Evolutionary conservation across 768 basidiomycete species (phyloP).

Genomic region (Tulasnella sp.): DNA sequence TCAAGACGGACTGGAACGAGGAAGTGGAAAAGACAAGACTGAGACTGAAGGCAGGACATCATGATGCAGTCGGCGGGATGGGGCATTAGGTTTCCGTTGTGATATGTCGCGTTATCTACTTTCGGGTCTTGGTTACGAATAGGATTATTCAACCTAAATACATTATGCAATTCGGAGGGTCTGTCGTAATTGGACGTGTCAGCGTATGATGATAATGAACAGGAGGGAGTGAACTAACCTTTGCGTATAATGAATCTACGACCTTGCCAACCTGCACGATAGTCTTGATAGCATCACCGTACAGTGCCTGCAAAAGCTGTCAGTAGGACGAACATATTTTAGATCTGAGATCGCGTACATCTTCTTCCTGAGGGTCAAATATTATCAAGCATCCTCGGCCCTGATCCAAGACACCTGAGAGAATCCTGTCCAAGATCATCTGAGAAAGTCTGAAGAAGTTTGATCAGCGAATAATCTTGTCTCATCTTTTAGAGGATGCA

Average conservation of each 20-base stretch:
- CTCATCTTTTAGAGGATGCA: neutral
- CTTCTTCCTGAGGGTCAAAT: conserved; percentile 76
- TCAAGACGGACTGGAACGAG: conserved; percentile 54
- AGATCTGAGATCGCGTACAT: conserved; percentile 43
- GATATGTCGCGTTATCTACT: too few relatives aligned
- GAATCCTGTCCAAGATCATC: conserved; percentile 94
- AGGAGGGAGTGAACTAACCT: conserved; percentile 30
- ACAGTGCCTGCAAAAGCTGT: conserved; percentile 53
- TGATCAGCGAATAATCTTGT: neutral
- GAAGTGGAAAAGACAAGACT: conserved; percentile 53
- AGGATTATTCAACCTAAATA: neutral
- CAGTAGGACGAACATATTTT: neutral
- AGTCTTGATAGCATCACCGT: conserved; percentile 80
- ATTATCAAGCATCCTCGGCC: conserved; percentile 83
- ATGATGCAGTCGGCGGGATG: neutral
- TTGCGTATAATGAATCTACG: conserved; percentile 87
- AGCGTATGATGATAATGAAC: neutral
- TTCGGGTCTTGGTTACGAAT: neutral
- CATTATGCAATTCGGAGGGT: conserved; percentile 1
- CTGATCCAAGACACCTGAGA: conserved; percentile 94
- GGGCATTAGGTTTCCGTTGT: conserved; percentile 7
- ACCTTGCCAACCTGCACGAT: conserved; percentile 85
- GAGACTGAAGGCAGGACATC: conserved; percentile 13
- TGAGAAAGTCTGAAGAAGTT: conserved; percentile 63
- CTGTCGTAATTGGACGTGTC: neutral